A percentile compares a stretch with the other conserved stretches of the same genome.
phyloP scores from a whole-genome alignment of 768 basidiomycete genomes.

The Trametes punicea region DNA sequence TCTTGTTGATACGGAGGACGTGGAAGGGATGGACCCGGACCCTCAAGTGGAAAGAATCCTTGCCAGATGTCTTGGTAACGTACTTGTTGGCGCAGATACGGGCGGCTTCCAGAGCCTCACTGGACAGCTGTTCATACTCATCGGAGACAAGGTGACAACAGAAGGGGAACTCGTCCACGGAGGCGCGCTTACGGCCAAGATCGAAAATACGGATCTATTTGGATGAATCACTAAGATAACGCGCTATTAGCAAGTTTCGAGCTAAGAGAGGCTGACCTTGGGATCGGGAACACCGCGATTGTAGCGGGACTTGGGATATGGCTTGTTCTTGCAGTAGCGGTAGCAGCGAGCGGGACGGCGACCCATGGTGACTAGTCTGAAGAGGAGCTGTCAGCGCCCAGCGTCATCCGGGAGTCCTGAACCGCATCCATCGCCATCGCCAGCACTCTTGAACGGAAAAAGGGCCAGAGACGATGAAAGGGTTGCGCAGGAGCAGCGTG shows the following conservation, averaged over 20 bases:
- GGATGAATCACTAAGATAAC: background rate
- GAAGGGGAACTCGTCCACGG: conserved; percentile 98
- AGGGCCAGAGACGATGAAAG: background rate
- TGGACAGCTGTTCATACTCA: conserved; percentile 95
- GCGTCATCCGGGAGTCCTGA: conserved; percentile 22
- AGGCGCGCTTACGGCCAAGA: conserved; percentile 92
- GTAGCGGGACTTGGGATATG: conserved; percentile 92
- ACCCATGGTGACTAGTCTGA: conserved; percentile 62
- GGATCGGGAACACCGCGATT: conserved; percentile 98
- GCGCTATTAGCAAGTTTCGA: no score
- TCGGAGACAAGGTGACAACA: conserved; percentile 95
- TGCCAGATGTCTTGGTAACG: conserved; percentile 95
- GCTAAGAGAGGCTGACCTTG: conserved; percentile 49
- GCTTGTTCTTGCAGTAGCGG: conserved; percentile 99
- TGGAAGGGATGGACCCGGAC: conserved; percentile 99
- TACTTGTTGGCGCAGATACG: conserved; percentile 99
- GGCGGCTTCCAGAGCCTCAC: conserved; percentile 94
- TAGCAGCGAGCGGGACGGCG: conserved; percentile 98
- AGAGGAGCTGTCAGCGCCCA: conserved; percentile 5
- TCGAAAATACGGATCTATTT: conserved; percentile 92
- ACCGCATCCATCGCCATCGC: conserved; percentile 24
- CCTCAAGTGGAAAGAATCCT: conserved; percentile 98
- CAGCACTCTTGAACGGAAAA: conserved; percentile 9
- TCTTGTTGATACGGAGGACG: conserved; percentile 99
- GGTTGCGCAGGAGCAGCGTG: conserved; percentile 10